Evolutionary conservation across 768 basidiomycete genomes (phyloP).

Genomic region (Filobasidium floriforme): DNA sequence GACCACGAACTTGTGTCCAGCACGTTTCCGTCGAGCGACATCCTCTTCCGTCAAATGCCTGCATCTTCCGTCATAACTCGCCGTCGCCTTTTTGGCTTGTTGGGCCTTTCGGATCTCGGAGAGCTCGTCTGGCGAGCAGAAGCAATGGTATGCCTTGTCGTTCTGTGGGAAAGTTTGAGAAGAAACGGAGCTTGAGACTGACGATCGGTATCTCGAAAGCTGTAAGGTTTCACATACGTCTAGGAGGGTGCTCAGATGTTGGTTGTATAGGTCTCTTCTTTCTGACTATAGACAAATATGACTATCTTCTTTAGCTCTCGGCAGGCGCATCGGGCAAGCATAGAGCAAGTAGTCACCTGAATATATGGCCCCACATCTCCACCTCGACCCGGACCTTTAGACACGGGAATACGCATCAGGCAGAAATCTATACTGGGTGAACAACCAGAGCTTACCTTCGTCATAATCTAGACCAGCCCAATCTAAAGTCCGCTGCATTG

Average conservation of each 20-base stretch:
- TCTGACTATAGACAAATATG: constrained; percentile 58
- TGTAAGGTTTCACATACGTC: constrained; percentile 51
- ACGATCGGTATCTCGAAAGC: neutral
- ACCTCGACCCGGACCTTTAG: constrained; percentile 64
- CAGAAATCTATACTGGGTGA: neutral
- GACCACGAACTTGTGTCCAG: constrained; percentile 73
- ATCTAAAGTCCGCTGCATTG: constrained; percentile 62
- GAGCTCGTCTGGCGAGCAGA: constrained; percentile 72
- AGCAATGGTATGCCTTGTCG: constrained; percentile 88
- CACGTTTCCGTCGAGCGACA: constrained; percentile 61
- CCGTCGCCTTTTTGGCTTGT: constrained; percentile 59
- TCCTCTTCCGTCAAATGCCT: constrained; percentile 81
- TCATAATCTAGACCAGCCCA: constrained; percentile 93
- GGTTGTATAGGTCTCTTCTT: constrained; percentile 72
- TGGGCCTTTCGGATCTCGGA: constrained; percentile 59
- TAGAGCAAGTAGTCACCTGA: constrained; percentile 53
- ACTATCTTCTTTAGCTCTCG: too few species aligned
- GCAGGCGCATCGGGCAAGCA: neutral
- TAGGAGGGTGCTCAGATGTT: constrained; percentile 64
- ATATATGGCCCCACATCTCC: constrained; percentile 78
- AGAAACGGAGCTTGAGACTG: neutral
- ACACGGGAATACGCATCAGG: neutral
- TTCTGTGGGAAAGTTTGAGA: constrained; percentile 50
- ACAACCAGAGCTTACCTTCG: constrained; percentile 56
- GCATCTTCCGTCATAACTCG: constrained; percentile 74